Base-by-base conservation (phyloP, 805 yeast genomes). In the Kodamaea fukazawae region DNA sequence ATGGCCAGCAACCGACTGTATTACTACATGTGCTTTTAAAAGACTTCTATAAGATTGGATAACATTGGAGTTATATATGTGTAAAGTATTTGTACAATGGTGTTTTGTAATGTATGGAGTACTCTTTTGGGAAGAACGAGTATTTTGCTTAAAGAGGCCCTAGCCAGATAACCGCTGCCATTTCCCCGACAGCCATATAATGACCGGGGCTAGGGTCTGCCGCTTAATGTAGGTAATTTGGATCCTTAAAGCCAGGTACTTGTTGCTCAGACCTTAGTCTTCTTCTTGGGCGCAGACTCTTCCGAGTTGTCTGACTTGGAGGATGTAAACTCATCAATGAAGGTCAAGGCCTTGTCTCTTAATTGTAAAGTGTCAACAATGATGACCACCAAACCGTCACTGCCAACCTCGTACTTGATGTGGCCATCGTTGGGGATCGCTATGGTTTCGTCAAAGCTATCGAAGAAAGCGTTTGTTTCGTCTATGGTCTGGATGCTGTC, bases 321-420 rank as follows among this genome's bases (percentile, higher is more conserved):
- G 3, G 38, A 47, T 32, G 45, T 54, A 46, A 59, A 68, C 7
- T 57, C 62, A 43, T 72, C 77, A 20, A 77, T 65, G 53, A 72
- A 76, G 33, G 54, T 48, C 45, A 70, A 57, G 23, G 68, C 76
- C 25, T 51, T 53, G 13, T 56, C 56, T 43, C 61, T 65, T 47
- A 77, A 57, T 23, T 54, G 60, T 13, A 49, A 42, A 4, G 61
- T 59, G 43, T 73, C 76, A 25, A 75, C 80, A n/a, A 78, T 64
- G 20, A 78, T 67, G 40, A 78, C 76, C 40, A 78, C 77, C 40
- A 78, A 57, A 3, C 83, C 83, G 50, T 78, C 83, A 36, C 79
- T 73, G 3, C 82, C 81, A 2, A 76, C 81, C 45, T 78, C 82
- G 48, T 78, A 78, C 51, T 76, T 76, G 47, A 78, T 68, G 43